These are phyloP conservation scores for Pharus latifolius DNA, from an alignment of 176 grass and related monocot genomes.

Conservation along the genomic window DNA sequence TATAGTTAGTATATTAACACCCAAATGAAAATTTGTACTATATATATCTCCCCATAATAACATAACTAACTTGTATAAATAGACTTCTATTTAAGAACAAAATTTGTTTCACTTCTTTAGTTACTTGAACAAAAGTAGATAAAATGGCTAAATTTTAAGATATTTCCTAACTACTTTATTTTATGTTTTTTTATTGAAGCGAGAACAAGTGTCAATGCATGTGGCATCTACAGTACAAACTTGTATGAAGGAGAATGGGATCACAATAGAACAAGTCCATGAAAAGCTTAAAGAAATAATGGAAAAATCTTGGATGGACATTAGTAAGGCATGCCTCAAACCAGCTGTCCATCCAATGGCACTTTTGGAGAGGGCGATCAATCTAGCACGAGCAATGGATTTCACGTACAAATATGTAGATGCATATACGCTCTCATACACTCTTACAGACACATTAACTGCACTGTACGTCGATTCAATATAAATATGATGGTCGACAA, in stretches of 20 bases:
- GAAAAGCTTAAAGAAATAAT: neutral
- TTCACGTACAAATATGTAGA: neutral
- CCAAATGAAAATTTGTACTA: no score
- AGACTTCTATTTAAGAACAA: no score
- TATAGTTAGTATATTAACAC: no score
- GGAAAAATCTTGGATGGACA: slow-evolving; percentile 4
- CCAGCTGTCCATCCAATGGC: neutral
- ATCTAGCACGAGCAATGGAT: neutral
- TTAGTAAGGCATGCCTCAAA: neutral
- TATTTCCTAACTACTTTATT: neutral
- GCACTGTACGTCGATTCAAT: neutral
- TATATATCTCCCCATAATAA: no score
- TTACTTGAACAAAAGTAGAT: no score
- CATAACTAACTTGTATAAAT: no score
- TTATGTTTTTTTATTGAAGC: neutral
- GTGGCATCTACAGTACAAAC: neutral
- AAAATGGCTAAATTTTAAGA: no score
- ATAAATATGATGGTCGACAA: neutral
- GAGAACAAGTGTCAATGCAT: neutral
- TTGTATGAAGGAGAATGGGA: neutral
- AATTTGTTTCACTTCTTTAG: no score
- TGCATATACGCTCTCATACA: neutral
- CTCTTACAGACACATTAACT: neutral
- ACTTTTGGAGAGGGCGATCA: neutral
- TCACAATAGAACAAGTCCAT: neutral